These are phyloP conservation scores for Suillus alpinus DNA, from an alignment of 768 basidiomycete species.

Conservation along the genomic window DNA sequence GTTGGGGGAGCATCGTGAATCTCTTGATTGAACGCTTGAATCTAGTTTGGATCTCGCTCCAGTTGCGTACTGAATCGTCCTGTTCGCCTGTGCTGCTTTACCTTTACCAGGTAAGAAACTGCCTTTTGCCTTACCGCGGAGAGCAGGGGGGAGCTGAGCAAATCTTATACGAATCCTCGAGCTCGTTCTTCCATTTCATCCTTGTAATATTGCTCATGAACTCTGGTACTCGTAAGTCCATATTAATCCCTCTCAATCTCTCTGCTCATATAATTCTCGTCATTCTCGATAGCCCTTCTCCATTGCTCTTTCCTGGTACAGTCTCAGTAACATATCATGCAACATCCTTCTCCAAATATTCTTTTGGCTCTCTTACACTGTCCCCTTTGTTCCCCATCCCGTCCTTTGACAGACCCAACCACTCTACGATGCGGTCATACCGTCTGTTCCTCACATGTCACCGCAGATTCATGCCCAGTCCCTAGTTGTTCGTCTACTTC, in stretches of 20 bases:
- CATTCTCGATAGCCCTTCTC: not conserved
- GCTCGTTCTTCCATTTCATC: not conserved
- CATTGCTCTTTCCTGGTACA: not conserved
- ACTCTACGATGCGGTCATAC: conserved; percentile 83
- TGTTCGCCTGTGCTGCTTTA: not conserved
- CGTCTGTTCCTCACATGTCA: conserved; percentile 61
- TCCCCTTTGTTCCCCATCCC: conserved; percentile 44
- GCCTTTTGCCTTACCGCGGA: not conserved
- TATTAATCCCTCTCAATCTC: not conserved
- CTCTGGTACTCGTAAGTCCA: conserved; percentile 1
- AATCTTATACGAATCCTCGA: not conserved
- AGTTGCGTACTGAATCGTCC: not conserved
- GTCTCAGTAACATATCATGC: not conserved
- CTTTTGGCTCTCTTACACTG: conserved; percentile 48
- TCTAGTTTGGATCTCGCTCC: not conserved
- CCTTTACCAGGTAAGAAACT: not conserved
- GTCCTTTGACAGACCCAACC: conserved; percentile 43
- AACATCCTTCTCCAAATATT: not conserved
- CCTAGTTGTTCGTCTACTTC: conserved; percentile 30
- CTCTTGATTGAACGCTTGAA: not conserved
- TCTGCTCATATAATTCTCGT: not conserved
- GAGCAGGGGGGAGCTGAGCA: not conserved
- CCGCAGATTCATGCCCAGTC: conserved; percentile 31
- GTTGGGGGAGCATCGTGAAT: not conserved
- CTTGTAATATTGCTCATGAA: not conserved